These are phyloP conservation scores for Apiospora rasikravindrae DNA, from an alignment of 2,329 filamentous ascomycete species.

Conservation along the genomic window DNA sequence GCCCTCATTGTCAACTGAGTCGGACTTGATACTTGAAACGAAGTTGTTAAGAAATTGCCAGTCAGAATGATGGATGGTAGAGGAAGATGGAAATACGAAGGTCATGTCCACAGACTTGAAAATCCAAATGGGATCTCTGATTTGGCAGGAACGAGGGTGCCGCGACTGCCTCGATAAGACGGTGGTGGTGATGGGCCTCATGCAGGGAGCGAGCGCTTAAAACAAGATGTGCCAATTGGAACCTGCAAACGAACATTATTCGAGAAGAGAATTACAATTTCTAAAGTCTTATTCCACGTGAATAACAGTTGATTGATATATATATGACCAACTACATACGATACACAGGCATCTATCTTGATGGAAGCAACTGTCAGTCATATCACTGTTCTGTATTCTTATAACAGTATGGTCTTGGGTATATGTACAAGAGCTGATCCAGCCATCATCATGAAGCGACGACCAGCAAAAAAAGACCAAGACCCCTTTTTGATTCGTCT, in stretches of 20 bases:
- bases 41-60: too few relatives aligned
- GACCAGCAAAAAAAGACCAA: neutral
- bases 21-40: too few relatives aligned
- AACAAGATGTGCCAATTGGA: neutral
- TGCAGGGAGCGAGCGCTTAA: neutral
- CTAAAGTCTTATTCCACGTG: too few relatives aligned
- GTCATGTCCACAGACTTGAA: neutral
- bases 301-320: neutral
- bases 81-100: neutral
- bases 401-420: constrained; percentile 1
- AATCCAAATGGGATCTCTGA: neutral
- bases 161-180: neutral
- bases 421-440: constrained; percentile 14
- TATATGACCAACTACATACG: neutral
- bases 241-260: too few relatives aligned
- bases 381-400: constrained; percentile 2
- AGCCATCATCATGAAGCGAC: neutral
- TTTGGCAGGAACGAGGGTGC: neutral
- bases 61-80: neutral
- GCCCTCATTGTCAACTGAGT: neutral
- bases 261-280: too few relatives aligned
- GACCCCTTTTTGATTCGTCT: neutral
- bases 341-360: neutral
- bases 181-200: neutral
- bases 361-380: neutral